phyloP scores from a whole-genome alignment of 306 rosid genomes.

The Medicago arabica region DNA sequence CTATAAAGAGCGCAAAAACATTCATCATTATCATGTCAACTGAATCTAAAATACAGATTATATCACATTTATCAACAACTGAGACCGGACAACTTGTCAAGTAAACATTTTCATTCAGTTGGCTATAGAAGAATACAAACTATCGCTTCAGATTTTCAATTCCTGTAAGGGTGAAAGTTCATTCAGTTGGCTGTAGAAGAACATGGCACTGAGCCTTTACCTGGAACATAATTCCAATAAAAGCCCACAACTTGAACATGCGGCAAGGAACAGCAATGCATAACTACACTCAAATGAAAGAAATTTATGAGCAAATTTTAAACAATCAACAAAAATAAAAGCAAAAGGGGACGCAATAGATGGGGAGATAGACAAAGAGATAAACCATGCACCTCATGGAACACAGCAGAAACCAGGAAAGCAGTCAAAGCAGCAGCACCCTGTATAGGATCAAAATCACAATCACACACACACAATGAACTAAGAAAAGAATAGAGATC shows the following conservation, averaged over 20 bases:
- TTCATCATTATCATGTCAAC: constrained; percentile 25
- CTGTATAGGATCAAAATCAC: constrained; percentile 52
- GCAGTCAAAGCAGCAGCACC: constrained; percentile 66
- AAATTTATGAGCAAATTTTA: constrained; percentile 28
- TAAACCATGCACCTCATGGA: constrained; percentile 77
- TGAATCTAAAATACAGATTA: constrained; percentile 22
- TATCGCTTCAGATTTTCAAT: constrained; percentile 20
- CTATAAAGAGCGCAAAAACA: constrained; percentile 46
- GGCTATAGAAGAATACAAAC: constrained; percentile 23
- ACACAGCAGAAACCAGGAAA: constrained; percentile 85
- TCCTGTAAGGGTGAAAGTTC: not conserved
- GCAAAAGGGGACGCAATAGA: constrained; percentile 1
- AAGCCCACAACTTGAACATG: constrained; percentile 95
- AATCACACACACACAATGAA: constrained; percentile 26
- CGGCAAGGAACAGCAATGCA: constrained; percentile 98
- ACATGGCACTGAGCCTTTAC: constrained; percentile 47
- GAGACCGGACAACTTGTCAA: constrained; percentile 10
- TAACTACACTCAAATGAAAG: constrained; percentile 56
- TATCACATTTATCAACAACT: constrained; percentile 20
- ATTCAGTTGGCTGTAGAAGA: not conserved
- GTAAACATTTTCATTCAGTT: not conserved
- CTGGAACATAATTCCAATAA: constrained; percentile 90
- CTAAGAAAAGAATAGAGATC: constrained; percentile 15
- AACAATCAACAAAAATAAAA: not conserved
- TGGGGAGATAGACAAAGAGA: constrained; percentile 8